Conservation (phyloP, 805 yeast genomes). For the Ogataea paraovalis region DNA sequence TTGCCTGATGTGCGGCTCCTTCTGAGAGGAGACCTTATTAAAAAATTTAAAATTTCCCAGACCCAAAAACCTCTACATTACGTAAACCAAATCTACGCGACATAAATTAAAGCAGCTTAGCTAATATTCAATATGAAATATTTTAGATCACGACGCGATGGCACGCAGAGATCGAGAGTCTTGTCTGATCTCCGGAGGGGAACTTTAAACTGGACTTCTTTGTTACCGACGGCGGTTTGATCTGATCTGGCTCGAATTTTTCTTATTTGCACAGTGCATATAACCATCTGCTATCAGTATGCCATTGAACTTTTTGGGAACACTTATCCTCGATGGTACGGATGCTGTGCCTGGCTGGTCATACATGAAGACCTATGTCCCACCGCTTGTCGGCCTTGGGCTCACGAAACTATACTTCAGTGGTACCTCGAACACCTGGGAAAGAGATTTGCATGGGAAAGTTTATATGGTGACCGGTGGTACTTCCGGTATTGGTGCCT, state of each 20-base stretch:
- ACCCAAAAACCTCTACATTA: too few relatives aligned
- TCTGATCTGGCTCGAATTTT: too few relatives aligned
- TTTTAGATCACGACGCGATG: too few relatives aligned
- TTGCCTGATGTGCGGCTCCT: background rate
- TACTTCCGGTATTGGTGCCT: slow-evolving; percentile 85
- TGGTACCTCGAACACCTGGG: slow-evolving; percentile 87
- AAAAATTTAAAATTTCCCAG: too few relatives aligned
- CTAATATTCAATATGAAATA: too few relatives aligned
- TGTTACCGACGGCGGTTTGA: too few relatives aligned
- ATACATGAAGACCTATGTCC: slow-evolving; percentile 52
- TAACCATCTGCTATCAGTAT: slow-evolving; percentile 34
- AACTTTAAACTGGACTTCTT: too few relatives aligned
- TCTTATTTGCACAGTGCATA: too few relatives aligned
- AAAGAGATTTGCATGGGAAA: slow-evolving; percentile 84
- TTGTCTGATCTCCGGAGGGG: too few relatives aligned
- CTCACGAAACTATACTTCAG: slow-evolving; percentile 68
- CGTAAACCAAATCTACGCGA: too few relatives aligned
- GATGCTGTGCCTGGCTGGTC: slow-evolving; percentile 72
- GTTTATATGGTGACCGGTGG: slow-evolving; percentile 90
- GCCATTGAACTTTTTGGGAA: slow-evolving; percentile 84
- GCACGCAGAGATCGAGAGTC: too few relatives aligned
- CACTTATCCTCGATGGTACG: slow-evolving; percentile 67
- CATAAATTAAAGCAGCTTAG: too few relatives aligned
- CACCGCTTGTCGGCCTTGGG: slow-evolving; percentile 43
- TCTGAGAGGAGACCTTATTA: background rate